Conservation (phyloP, 768 basidiomycete genomes). For the Phlebiopsis gigantea region DNA sequence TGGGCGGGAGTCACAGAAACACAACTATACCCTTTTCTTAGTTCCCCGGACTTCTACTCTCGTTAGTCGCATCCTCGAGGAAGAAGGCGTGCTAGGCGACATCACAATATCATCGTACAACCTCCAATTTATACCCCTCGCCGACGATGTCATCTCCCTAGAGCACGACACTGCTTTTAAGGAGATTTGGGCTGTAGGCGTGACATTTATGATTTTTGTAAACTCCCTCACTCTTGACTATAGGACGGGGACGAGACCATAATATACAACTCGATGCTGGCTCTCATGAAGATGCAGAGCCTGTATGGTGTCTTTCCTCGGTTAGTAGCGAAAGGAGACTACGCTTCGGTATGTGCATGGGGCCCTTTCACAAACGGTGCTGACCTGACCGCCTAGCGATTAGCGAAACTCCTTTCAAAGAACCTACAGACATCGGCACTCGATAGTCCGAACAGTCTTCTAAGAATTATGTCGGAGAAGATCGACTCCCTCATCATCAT, state of each 20-base stretch:
- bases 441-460: constrained; percentile 34
- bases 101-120: constrained; percentile 82
- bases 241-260: constrained; percentile 93
- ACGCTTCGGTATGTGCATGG: constrained; percentile 53
- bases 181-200: constrained; percentile 85
- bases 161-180: constrained; percentile 83
- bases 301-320: constrained; percentile 88
- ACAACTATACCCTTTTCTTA: constrained; percentile 82
- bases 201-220: background rate
- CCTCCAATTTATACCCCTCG: constrained; percentile 90
- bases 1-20: constrained; percentile 61
- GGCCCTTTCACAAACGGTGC: background rate
- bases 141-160: constrained; percentile 87
- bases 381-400: constrained; percentile 43
- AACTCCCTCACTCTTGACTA: background rate
- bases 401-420: constrained; percentile 66
- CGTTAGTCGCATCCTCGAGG: constrained; percentile 82
- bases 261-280: constrained; percentile 85
- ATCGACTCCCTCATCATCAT: constrained; percentile 86
- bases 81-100: constrained; percentile 98
- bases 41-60: constrained; percentile 86
- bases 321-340: constrained; percentile 90
- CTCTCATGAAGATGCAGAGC: constrained; percentile 76
- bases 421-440: constrained; percentile 41
- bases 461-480: constrained; percentile 43